phyloP scores from a whole-genome alignment of 2,329 filamentous ascomycete species.

The Diaporthe australafricana region DNA sequence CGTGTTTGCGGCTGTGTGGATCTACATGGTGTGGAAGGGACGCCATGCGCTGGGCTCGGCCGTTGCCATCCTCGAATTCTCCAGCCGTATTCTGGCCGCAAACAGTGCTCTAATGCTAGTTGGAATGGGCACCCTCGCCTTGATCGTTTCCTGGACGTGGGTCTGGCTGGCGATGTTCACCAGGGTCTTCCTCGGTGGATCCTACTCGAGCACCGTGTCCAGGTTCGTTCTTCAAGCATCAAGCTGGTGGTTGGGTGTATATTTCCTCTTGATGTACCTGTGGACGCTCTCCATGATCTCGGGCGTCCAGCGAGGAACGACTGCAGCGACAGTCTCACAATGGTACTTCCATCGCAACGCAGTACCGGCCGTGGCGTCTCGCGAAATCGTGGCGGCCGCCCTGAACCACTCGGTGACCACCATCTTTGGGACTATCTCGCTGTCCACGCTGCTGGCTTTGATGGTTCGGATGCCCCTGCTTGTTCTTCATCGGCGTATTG shows the following conservation, averaged over 20 bases:
- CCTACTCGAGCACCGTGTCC: constrained; percentile 72
- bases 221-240: constrained; percentile 85
- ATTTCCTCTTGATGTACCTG: constrained; percentile 93
- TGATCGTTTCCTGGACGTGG: constrained; percentile 93
- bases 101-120: constrained; percentile 86
- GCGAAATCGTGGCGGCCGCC: constrained; percentile 85
- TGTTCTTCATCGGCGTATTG: constrained; percentile 78
- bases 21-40: constrained; percentile 84
- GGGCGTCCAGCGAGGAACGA: constrained; percentile 89
- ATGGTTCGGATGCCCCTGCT: constrained; percentile 87
- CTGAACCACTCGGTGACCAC: constrained; percentile 84
- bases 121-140: constrained; percentile 81
- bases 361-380: constrained; percentile 80
- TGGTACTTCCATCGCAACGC: constrained; percentile 98
- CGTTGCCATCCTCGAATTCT: constrained; percentile 91
- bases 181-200: constrained; percentile 91
- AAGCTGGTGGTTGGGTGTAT: constrained; percentile 95
- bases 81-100: constrained; percentile 85
- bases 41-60: constrained; percentile 85
- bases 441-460: constrained; percentile 85
- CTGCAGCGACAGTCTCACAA: constrained; percentile 94
- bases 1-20: constrained; percentile 79
- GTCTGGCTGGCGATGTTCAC: constrained; percentile 97
- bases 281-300: constrained; percentile 93
- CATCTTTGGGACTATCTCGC: constrained; percentile 91